Percentiles rank a stretch among this genome's conserved stretches.
Evolutionary conservation across 1,139 yeast species (phyloP).

Genomic region (Hansenula lynferdii): DNA sequence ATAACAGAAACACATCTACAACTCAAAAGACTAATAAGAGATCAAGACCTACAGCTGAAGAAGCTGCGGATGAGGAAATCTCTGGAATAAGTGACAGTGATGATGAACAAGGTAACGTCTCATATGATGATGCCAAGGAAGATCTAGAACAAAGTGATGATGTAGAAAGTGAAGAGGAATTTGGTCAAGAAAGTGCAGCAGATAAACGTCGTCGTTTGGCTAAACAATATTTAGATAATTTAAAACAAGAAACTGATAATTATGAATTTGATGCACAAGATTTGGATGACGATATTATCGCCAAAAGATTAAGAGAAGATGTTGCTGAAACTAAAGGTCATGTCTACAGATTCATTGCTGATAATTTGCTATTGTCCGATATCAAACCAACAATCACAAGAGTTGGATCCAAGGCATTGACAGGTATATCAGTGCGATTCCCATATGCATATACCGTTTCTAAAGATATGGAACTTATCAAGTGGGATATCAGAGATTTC

Average conservation of each 20-base stretch:
- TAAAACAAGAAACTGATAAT: conserved; percentile 53
- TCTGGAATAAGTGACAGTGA: conserved; percentile 22
- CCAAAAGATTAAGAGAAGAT: conserved; percentile 77
- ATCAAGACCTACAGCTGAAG: conserved; percentile 6
- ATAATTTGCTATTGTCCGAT: conserved; percentile 43
- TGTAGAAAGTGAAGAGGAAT: conserved; percentile 64
- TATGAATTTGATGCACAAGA: conserved; percentile 83
- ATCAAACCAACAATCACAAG: conserved; percentile 40
- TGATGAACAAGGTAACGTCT: conserved; percentile 24
- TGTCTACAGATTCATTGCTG: conserved; percentile 65
- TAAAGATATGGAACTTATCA: conserved; percentile 74
- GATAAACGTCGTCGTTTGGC: conserved; percentile 94
- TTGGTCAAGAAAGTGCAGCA: conserved; percentile 75
- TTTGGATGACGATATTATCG: conserved; percentile 79
- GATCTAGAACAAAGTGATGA: conserved; percentile 39
- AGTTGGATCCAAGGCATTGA: conserved; percentile 55
- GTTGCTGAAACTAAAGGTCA: conserved; percentile 88
- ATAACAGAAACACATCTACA: conserved; percentile 15
- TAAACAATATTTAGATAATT: conserved; percentile 81
- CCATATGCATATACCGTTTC: conserved; percentile 68
- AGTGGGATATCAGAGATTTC: conserved; percentile 61
- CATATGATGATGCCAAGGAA: conserved; percentile 27
- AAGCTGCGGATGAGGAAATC: conserved; percentile 20
- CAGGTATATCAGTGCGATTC: conserved; percentile 33
- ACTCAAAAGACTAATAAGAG: conserved; percentile 7